Base-by-base conservation (phyloP, 2,329 filamentous ascomycete genomes). In the Fonsecaea multimorphosa region DNA sequence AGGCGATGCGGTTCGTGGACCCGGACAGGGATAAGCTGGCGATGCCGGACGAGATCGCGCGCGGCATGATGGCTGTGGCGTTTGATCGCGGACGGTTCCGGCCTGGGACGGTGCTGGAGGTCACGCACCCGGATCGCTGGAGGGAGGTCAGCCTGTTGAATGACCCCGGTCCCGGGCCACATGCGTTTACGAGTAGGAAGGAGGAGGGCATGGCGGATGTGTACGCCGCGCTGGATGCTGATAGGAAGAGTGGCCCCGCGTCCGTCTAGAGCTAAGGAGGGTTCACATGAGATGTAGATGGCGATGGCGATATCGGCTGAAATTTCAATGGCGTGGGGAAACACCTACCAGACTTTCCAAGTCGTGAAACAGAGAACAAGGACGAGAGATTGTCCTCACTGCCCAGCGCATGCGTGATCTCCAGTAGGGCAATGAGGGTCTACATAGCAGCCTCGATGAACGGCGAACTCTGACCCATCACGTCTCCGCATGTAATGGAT, bases 81-180 rank as follows among this genome's bases (percentile, higher is more conserved):
- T 64, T 64, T 24, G 61, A 55, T 16, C 32, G 22, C 1, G 31
- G 22, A n/a, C 53, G 38, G 2, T 64, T 59, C 12, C 55, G 55
- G 11, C 34, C 61, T 2, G 61, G 61, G 1, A 64, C 61, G 16
- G 61, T 64, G 16, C 49, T 64, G 22, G 61, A 64, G 34, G 61
- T 64, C 61, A 64, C 61, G 2, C 56, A 64, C 52, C 61, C 61
- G n/a, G 61, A 64, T 29, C 55, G 55, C 4, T 64, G 61, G 61
- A 32, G 61, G 46, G 61, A 64, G 56, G 61, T 64, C 6, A 44
- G n/a, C 19, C 34, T 64, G 36, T 53, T 64, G 55, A 64, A 64
- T 32, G 61, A 64, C 52, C 61, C 61, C 6, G 61, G 61, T 2
- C 61, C 61, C 2, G 61, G 55, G 3, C 38, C 61, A 8, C 61